Conservation (phyloP, 495 filamentous ascomycete species). For the Neohortaea acidophila region DNA sequence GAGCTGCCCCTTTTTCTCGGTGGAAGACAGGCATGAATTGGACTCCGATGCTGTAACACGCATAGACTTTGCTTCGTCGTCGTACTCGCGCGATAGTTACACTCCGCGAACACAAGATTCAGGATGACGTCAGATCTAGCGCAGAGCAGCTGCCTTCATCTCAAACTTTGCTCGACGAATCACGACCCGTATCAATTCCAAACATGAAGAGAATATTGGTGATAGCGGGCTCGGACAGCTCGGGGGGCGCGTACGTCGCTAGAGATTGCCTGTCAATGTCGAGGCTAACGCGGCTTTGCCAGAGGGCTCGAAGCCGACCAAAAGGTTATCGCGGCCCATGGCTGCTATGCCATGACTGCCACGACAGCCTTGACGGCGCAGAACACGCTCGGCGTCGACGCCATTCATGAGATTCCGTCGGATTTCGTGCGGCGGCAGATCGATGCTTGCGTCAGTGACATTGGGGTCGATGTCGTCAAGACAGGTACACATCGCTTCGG, state of each 20-base stretch:
- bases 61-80: too few relatives aligned
- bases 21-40: too few relatives aligned
- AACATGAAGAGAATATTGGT: constrained; percentile 44
- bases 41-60: too few relatives aligned
- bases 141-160: not conserved
- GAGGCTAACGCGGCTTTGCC: constrained; percentile 5
- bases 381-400: constrained; percentile 72
- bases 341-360: constrained; percentile 90
- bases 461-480: constrained; percentile 83
- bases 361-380: constrained; percentile 91
- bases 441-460: constrained; percentile 63
- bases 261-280: not conserved
- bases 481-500: constrained; percentile 51
- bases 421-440: constrained; percentile 74
- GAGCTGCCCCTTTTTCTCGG: too few relatives aligned
- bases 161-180: not conserved
- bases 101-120: not conserved
- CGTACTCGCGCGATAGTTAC: too few relatives aligned
- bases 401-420: constrained; percentile 63
- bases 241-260: constrained; percentile 65
- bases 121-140: not conserved
- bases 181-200: not conserved
- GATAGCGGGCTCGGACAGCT: constrained; percentile 76
- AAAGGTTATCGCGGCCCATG: constrained; percentile 81
- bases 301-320: constrained; percentile 97